phyloP scores from a whole-genome alignment of 2,329 filamentous ascomycete genomes.

The Talaromyces islandicus region DNA sequence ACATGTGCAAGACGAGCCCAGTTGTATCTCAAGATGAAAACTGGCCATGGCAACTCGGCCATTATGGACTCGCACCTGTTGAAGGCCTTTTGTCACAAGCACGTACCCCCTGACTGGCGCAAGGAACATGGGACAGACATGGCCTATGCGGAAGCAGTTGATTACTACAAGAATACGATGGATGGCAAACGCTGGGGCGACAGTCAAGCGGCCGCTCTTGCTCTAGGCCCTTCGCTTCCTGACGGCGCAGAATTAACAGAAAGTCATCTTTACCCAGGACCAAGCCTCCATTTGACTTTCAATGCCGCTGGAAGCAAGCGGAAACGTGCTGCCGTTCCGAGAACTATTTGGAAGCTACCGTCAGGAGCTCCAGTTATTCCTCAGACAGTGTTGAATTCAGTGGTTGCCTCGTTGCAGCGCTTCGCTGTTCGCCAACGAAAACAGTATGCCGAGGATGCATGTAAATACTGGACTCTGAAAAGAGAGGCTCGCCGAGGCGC shows the following conservation, averaged over 20 bases:
- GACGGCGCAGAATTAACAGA: slow-evolving; percentile 45
- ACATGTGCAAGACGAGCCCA: slow-evolving; percentile 86
- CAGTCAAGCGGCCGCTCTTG: slow-evolving; percentile 74
- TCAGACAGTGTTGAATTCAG: slow-evolving; percentile 75
- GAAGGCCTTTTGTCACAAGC: slow-evolving; percentile 94
- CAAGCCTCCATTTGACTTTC: slow-evolving; percentile 47
- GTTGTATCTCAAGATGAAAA: slow-evolving; percentile 95
- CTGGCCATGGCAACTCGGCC: slow-evolving; percentile 70
- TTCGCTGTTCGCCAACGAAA: slow-evolving; percentile 84
- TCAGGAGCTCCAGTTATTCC: slow-evolving; percentile 94
- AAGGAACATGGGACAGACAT: slow-evolving; percentile 76
- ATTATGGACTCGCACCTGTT: slow-evolving; percentile 75
- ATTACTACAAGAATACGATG: slow-evolving; percentile 87
- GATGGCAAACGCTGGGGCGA: slow-evolving; percentile 86
- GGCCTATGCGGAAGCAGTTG: slow-evolving; percentile 76
- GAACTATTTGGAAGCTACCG: slow-evolving; percentile 81
- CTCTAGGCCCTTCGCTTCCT: slow-evolving; percentile 65
- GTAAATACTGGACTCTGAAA: slow-evolving; percentile 97
- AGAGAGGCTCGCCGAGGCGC: slow-evolving; percentile 87
- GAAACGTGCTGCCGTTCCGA: slow-evolving; percentile 49
- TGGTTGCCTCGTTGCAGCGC: slow-evolving; percentile 74
- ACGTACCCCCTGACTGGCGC: slow-evolving; percentile 83
- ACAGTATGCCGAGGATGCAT: slow-evolving; percentile 86
- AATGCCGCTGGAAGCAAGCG: slow-evolving; percentile 54
- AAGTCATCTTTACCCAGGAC: slow-evolving; percentile 32